Evolutionary conservation across 2,329 filamentous ascomycete species (phyloP).

Genomic region (Aspergillus jensenii): DNA sequence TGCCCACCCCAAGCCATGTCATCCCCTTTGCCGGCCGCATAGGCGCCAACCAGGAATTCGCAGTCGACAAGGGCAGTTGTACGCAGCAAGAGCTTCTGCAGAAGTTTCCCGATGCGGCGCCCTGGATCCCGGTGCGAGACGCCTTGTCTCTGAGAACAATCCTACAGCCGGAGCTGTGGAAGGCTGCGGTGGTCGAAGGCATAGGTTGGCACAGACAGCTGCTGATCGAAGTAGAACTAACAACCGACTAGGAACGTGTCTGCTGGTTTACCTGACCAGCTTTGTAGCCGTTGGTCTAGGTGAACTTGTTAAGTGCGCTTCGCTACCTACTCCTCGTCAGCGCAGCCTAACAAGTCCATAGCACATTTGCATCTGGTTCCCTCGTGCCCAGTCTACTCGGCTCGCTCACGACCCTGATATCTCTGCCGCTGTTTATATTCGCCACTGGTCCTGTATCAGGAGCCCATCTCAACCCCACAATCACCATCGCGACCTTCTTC

Average conservation of each 20-base stretch:
- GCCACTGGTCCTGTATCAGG: conserved; percentile 50
- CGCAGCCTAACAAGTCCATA: neutral
- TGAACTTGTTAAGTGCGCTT: neutral
- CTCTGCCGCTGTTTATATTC: conserved; percentile 52
- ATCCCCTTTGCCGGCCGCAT: conserved; percentile 12
- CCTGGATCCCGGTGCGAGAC: conserved; percentile 28
- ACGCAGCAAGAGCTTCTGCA: conserved; percentile 24
- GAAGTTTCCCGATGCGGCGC: conserved; percentile 42
- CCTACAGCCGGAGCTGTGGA: conserved; percentile 37
- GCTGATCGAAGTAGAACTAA: neutral
- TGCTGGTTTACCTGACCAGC: conserved; percentile 27
- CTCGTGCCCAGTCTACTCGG: conserved; percentile 25
- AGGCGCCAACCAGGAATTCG: conserved; percentile 12
- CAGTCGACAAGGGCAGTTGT: conserved; percentile 23
- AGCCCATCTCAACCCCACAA: conserved; percentile 55
- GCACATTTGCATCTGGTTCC: neutral
- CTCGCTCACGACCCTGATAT: conserved; percentile 40
- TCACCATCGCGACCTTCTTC: conserved; percentile 55
- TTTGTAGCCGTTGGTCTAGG: conserved; percentile 19
- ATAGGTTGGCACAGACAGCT: conserved; percentile 25
- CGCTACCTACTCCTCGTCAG: neutral
- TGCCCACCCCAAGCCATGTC: neutral
- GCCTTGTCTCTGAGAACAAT: conserved; percentile 38
- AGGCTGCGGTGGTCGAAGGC: conserved; percentile 43
- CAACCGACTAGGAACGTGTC: neutral